Conservation (phyloP, 257 asterid species). For the Lavandula angustifolia region DNA sequence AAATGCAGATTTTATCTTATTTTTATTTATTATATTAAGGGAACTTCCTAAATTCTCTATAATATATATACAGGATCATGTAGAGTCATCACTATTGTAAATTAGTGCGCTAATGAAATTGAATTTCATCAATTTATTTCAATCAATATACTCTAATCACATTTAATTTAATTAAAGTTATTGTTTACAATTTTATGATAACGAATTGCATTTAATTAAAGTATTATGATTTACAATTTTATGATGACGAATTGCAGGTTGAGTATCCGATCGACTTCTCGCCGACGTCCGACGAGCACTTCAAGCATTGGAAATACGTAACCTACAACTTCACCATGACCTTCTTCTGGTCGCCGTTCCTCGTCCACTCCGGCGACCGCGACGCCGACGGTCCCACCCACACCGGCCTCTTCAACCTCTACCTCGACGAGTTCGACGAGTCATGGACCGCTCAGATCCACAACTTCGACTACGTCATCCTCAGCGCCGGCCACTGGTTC, state of each 20-base stretch:
- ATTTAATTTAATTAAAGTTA: no score
- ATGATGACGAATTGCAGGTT: slow-evolving; percentile 30
- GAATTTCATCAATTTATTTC: no score
- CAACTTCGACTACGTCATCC: slow-evolving; percentile 49
- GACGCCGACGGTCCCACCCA: slow-evolving; percentile 41
- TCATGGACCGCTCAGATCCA: slow-evolving; percentile 54
- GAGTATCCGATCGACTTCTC: slow-evolving; percentile 60
- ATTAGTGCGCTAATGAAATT: no score
- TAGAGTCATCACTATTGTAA: no score
- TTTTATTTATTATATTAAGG: no score
- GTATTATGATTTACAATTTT: no score
- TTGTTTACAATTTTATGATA: no score
- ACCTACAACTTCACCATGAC: slow-evolving; percentile 58
- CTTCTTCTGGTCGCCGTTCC: slow-evolving; percentile 52
- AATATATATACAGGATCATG: no score
- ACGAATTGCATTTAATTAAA: no score
- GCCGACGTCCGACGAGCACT: slow-evolving; percentile 39
- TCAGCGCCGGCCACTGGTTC: slow-evolving; percentile 75
- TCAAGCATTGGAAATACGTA: slow-evolving; percentile 47
- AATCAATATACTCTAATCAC: no score
- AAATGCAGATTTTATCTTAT: no score
- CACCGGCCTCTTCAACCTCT: slow-evolving; percentile 51
- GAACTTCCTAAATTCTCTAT: no score
- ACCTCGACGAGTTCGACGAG: slow-evolving; percentile 58
- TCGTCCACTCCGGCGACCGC: slow-evolving; percentile 45